Evolutionary conservation across 2,329 filamentous ascomycete genomes (phyloP), one percentile per base, ranked within the genome.

Genomic region (Ceratocystis cacaofunesta): DNA sequence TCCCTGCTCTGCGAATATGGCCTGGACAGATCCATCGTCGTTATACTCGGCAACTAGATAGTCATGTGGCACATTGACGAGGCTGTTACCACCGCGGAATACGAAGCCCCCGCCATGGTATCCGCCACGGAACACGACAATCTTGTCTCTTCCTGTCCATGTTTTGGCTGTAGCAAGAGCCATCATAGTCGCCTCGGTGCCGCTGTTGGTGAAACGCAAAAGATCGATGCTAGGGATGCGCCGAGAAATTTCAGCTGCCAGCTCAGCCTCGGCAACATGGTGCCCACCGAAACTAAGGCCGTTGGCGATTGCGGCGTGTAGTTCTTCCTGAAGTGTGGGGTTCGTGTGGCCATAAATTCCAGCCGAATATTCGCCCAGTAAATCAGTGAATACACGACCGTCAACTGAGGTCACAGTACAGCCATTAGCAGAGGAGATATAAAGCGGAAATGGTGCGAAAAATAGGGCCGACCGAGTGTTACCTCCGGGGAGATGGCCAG

Each of bases 291-390:
- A 76, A 67, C 78, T 84, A 68, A 85, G 72, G 3, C 85, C 84
- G 5, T 74, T 72, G 1, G 76, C 70, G 2, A 84, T 70, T 1
- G 79, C 76, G 5, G 75, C 69, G 10, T 72, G 66, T 28, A 88
- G 74, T 0, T 84, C 77, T 0, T 74, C 69, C 2, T 76, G 71
- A 65, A 89, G 81, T 1, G 75, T 69, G 0, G 81, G 79, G 64
- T 87, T 77, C 0, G 82, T 85, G 73, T 89, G 85, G 0, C 86
- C 86, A 70, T 82, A 87, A 12, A 89, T 76, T 1, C 82, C 84
- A 1, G 86, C 86, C 0, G 82, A 83, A 70, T 83, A 83, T 72
- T 88, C 85, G 43, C 81, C 80, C 0, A 85, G 75, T 6, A 88
- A 76, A 69, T 89, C 85, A 15, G 79, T 74, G 70, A 86, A 75